Evolutionary conservation across 2,329 filamentous ascomycete species (phyloP).

Genomic region (Aspergillus sp.): DNA sequence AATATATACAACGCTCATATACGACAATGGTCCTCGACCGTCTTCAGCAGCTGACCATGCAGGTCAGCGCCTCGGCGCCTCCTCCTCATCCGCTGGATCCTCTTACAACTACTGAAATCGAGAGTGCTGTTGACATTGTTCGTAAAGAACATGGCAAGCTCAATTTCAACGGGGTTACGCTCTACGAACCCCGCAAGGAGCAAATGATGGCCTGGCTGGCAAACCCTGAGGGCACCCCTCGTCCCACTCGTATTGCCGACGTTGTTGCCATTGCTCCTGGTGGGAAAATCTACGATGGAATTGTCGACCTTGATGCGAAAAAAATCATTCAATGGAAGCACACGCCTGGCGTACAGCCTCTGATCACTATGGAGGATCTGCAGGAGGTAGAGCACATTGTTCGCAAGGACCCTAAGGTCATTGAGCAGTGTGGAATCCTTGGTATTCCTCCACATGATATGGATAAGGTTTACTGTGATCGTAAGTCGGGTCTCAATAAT

Average conservation of each 20-base stretch:
- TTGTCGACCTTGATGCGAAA: constrained; percentile 68
- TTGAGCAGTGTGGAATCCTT: constrained; percentile 82
- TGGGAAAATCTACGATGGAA: constrained; percentile 78
- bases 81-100: constrained; percentile 76
- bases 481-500: constrained; percentile 42
- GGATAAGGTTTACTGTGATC: constrained; percentile 95
- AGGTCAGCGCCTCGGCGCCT: constrained; percentile 56
- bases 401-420: constrained; percentile 78
- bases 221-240: constrained; percentile 58
- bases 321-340: constrained; percentile 73
- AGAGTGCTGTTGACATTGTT: constrained; percentile 66
- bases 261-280: constrained; percentile 77
- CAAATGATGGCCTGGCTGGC: constrained; percentile 80
- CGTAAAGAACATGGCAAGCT: constrained; percentile 69
- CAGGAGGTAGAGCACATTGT: constrained; percentile 74
- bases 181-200: constrained; percentile 81
- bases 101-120: constrained; percentile 70
- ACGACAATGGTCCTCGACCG: constrained; percentile 59
- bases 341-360: constrained; percentile 74
- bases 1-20: neutral
- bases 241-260: constrained; percentile 73
- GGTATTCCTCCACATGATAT: constrained; percentile 81
- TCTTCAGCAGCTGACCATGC: constrained; percentile 62
- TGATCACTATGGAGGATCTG: constrained; percentile 91
- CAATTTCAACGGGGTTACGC: constrained; percentile 81